phyloP scores from a whole-genome alignment of 352 stramenopile species.

The Globisporangium alternatum region DNA sequence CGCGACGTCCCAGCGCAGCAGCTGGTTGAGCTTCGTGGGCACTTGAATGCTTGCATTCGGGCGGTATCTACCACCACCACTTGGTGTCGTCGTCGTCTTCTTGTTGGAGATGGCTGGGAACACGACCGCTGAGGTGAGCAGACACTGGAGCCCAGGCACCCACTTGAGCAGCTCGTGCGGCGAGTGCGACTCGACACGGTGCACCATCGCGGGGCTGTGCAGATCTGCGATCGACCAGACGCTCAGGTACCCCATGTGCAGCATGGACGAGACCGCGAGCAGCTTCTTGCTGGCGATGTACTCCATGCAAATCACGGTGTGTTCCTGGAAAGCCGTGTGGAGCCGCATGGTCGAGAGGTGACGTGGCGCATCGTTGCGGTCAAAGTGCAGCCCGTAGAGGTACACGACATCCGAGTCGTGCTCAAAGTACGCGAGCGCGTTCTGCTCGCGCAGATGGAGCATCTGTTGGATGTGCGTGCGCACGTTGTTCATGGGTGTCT shows the following conservation, averaged over 20 bases:
- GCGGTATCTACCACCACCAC: constrained; percentile 24
- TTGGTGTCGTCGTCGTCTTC: neutral
- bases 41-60: constrained; percentile 28
- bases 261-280: constrained; percentile 59
- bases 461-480: constrained; percentile 53
- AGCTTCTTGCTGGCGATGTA: constrained; percentile 41
- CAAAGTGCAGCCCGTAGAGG: constrained; percentile 60
- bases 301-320: constrained; percentile 53
- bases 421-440: constrained; percentile 72
- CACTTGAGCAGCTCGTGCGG: constrained; percentile 61
- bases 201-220: constrained; percentile 54
- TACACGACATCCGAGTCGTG: constrained; percentile 61
- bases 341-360: constrained; percentile 64
- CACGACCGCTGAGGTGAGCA: constrained; percentile 48
- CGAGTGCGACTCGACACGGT: constrained; percentile 50
- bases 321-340: constrained; percentile 75
- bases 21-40: constrained; percentile 50
- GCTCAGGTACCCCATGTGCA: constrained; percentile 47
- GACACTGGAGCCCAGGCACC: constrained; percentile 45
- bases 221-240: constrained; percentile 54
- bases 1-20: constrained; percentile 53
- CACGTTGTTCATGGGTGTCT: constrained; percentile 41
- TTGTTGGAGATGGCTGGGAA: constrained; percentile 31
- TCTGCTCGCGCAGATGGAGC: constrained; percentile 38
- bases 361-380: constrained; percentile 54